Conservation (phyloP, 192 early-diverging fungal species). For the Linderina pennispora region DNA sequence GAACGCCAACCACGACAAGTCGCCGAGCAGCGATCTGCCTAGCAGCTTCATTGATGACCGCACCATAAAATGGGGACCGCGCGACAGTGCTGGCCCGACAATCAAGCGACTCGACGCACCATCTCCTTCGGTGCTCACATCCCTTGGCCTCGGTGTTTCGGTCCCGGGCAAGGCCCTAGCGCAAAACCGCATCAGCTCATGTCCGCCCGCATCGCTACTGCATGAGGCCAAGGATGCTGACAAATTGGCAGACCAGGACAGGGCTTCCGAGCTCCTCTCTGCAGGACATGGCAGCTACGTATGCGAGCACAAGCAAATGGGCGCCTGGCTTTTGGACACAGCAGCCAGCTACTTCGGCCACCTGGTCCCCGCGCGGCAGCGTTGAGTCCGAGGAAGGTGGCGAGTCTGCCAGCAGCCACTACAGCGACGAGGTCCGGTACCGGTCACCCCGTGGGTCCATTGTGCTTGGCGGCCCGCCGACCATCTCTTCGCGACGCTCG, state of each 20-base stretch:
- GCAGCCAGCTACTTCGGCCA: constrained; percentile 3
- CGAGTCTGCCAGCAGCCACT: constrained; percentile 3
- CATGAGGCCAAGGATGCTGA: too few relatives aligned
- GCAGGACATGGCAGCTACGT: not conserved
- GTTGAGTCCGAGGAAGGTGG: constrained; percentile 14
- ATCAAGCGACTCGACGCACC: constrained; percentile 8
- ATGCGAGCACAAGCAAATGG: constrained; percentile 4
- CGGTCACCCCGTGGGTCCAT: constrained; percentile 6
- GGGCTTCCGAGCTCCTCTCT: too few relatives aligned
- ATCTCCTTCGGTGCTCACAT: not conserved
- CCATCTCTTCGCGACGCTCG: not conserved
- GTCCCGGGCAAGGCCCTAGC: too few relatives aligned
- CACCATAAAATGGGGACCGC: constrained; percentile 10
- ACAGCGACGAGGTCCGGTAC: constrained; percentile 15
- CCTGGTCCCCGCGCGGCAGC: constrained; percentile 28
- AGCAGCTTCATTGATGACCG: not conserved
- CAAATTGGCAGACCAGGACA: too few relatives aligned
- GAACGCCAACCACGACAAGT: too few relatives aligned
- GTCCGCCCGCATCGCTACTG: too few relatives aligned
- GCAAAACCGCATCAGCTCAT: too few relatives aligned
- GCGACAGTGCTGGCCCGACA: constrained; percentile 4
- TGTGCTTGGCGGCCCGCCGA: not conserved
- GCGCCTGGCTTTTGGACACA: constrained; percentile 39
- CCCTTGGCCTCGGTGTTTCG: too few relatives aligned
- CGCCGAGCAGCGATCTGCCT: too few relatives aligned